Evolutionary conservation across 2,329 filamentous ascomycete species (phyloP).

Genomic region (Podosphaera xanthii): DNA sequence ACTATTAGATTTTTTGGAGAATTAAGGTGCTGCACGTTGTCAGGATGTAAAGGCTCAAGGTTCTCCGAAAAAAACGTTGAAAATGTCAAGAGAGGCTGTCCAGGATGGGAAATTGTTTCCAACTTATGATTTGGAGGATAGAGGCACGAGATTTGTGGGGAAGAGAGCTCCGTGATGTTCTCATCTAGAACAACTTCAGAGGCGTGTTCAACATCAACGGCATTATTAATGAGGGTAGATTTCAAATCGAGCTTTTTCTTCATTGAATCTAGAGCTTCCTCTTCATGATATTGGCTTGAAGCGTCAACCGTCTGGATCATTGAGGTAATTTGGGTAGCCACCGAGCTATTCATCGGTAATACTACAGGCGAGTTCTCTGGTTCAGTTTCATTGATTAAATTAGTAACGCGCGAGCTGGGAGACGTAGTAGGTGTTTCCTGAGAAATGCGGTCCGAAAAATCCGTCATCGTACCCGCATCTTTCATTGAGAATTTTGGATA

Average conservation of each 20-base stretch:
- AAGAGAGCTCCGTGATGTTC: constrained; percentile 30
- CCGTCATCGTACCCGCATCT: constrained; percentile 37
- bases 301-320: constrained; percentile 11
- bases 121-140: background rate
- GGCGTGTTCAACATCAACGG: constrained; percentile 28
- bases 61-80: constrained; percentile 22
- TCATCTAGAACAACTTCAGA: constrained; percentile 22
- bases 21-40: background rate
- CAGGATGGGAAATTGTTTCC: background rate
- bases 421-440: no score
- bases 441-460: constrained; percentile 23
- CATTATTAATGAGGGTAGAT: constrained; percentile 27
- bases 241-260: constrained; percentile 19
- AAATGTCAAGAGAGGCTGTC: constrained; percentile 6
- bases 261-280: constrained; percentile 5
- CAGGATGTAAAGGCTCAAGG: constrained; percentile 12
- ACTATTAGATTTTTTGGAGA: constrained; percentile 7
- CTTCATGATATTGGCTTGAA: constrained; percentile 14
- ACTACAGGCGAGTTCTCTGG: background rate
- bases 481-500: constrained; percentile 31
- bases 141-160: constrained; percentile 18
- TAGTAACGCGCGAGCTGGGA: background rate
- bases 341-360: constrained; percentile 6
- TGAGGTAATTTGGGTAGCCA: constrained; percentile 3
- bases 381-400: no score